Evolutionary conservation across 768 basidiomycete genomes (phyloP).

Genomic region (Russula earlei): DNA sequence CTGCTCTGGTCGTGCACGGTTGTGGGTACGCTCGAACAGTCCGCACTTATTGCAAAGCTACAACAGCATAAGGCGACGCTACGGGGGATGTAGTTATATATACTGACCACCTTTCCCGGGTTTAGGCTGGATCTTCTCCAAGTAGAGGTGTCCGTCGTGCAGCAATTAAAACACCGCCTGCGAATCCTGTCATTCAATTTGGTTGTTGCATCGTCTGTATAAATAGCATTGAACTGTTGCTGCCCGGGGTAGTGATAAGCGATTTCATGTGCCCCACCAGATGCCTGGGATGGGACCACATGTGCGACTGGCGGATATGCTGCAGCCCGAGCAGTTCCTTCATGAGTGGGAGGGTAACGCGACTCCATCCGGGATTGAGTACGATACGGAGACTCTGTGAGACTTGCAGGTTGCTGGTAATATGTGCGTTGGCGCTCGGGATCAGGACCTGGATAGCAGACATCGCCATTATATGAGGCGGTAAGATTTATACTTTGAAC

Average conservation of each 20-base stretch:
- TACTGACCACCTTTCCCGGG: constrained; percentile 65
- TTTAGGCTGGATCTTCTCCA: constrained; percentile 71
- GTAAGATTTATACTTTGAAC: constrained; percentile 29
- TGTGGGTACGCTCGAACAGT: constrained; percentile 73
- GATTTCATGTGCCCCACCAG: constrained; percentile 19
- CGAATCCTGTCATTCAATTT: constrained; percentile 72
- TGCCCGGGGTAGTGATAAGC: constrained; percentile 33
- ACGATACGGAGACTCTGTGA: constrained; percentile 9
- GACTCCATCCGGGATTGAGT: constrained; percentile 18
- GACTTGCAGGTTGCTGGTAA: constrained; percentile 8
- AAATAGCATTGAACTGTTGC: constrained; percentile 31
- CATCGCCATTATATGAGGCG: constrained; percentile 31
- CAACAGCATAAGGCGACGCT: neutral
- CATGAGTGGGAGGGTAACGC: constrained; percentile 17
- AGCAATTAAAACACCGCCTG: constrained; percentile 74
- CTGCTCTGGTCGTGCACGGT: constrained; percentile 67
- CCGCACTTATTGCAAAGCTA: constrained; percentile 60
- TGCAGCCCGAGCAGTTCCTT: neutral
- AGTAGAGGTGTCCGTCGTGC: constrained; percentile 76
- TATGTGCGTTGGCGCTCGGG: constrained; percentile 14
- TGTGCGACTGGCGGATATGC: constrained; percentile 23
- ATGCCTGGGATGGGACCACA: constrained; percentile 21
- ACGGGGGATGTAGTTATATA: neutral
- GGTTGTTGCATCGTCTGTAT: constrained; percentile 74
- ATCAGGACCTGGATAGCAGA: constrained; percentile 11